phyloP scores from a whole-genome alignment of 139 green algal genomes.

The Chlamydomonas urium region DNA sequence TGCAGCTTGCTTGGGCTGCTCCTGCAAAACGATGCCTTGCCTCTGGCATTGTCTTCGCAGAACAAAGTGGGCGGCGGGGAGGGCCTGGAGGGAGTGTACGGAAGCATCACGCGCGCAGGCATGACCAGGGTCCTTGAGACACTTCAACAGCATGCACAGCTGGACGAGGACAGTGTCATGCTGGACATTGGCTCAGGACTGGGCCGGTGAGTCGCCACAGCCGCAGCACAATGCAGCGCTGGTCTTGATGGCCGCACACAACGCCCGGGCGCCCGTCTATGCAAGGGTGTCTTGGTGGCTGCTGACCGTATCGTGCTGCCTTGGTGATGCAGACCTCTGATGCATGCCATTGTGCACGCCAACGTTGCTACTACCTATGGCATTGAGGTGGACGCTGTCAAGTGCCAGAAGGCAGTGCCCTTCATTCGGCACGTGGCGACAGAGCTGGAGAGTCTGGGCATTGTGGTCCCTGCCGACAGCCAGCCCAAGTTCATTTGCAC shows the following conservation, averaged over 20 bases:
- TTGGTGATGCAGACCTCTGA: slow-evolving; percentile 56
- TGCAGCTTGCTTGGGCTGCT: not conserved
- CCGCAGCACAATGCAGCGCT: not conserved
- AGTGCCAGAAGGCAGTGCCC: slow-evolving; percentile 72
- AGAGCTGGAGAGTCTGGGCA: slow-evolving; percentile 34
- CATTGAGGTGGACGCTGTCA: slow-evolving; percentile 82
- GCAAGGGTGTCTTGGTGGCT: too few species aligned
- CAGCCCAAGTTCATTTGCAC: slow-evolving; percentile 52
- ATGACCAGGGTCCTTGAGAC: slow-evolving; percentile 65
- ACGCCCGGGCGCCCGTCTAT: too few species aligned
- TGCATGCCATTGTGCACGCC: slow-evolving; percentile 68
- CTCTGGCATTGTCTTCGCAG: slow-evolving; percentile 34
- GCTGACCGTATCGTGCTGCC: too few species aligned
- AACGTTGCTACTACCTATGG: slow-evolving; percentile 49
- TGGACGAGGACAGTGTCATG: slow-evolving; percentile 52
- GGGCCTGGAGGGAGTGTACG: slow-evolving; percentile 85
- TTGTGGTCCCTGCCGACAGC: not conserved
- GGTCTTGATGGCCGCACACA: too few species aligned
- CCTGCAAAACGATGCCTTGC: too few species aligned
- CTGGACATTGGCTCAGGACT: slow-evolving; percentile 82
- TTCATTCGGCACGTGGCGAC: slow-evolving; percentile 54
- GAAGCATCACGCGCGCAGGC: slow-evolving; percentile 63
- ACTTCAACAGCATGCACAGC: slow-evolving; percentile 46
- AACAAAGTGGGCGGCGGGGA: slow-evolving; percentile 78
- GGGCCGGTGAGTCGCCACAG: slow-evolving; percentile 52